A percentile compares a stretch with the other conserved stretches of the same genome.
Conservation (phyloP, 345 rosid genomes). For the Ailanthus altissimus region DNA sequence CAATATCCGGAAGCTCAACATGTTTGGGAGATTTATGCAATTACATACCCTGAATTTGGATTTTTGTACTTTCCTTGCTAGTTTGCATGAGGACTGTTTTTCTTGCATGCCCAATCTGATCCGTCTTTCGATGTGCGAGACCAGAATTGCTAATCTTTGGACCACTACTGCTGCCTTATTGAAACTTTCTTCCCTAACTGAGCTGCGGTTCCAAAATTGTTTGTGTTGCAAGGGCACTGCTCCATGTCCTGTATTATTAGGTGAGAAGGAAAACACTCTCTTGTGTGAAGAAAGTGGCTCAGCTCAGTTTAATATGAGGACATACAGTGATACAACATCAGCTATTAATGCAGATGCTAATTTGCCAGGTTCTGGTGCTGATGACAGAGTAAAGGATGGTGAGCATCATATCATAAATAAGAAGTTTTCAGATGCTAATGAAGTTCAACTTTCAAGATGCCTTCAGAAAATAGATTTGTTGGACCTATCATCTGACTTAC, state of each 20-base stretch:
- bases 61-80: slow-evolving; percentile 48
- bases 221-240: slow-evolving; percentile 51
- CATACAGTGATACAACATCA: slow-evolving; percentile 13
- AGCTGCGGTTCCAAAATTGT: slow-evolving; percentile 55
- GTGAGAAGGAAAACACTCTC: slow-evolving; percentile 20
- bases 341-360: slow-evolving; percentile 19
- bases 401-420: slow-evolving; percentile 3
- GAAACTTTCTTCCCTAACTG: slow-evolving; percentile 47
- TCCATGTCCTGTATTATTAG: slow-evolving; percentile 39
- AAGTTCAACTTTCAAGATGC: slow-evolving; percentile 24
- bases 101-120: slow-evolving; percentile 55
- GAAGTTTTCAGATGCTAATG: slow-evolving; percentile 16
- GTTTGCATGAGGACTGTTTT: slow-evolving; percentile 55
- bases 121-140: slow-evolving; percentile 57
- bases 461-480: slow-evolving; percentile 17
- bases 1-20: slow-evolving; percentile 38
- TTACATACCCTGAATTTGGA: slow-evolving; percentile 50
- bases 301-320: slow-evolving; percentile 14
- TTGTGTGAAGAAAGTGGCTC: slow-evolving; percentile 19
- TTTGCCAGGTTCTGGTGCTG: slow-evolving; percentile 8
- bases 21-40: slow-evolving; percentile 44
- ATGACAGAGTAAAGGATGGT: slow-evolving; percentile 12
- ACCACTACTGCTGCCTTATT: slow-evolving; percentile 43
- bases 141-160: slow-evolving; percentile 59
- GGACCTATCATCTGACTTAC: slow-evolving; percentile 13